These are phyloP conservation scores for Onygenales sp. DNA, from an alignment of 2,329 filamentous ascomycete species.

Conservation along the genomic window DNA sequence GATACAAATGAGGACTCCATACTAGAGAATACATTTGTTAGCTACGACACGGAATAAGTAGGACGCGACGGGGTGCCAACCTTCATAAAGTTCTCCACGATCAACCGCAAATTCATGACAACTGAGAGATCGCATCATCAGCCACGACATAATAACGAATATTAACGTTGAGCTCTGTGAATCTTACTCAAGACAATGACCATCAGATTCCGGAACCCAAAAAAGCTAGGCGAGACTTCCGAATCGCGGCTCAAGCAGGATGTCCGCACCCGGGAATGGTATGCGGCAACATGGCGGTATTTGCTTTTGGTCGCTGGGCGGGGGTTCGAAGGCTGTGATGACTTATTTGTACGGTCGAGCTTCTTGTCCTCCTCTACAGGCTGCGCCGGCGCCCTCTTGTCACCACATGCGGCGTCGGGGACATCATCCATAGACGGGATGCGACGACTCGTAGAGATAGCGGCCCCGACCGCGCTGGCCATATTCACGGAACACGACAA, in stretches of 20 bases:
- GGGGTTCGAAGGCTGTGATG: not conserved
- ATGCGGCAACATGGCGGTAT: slow-evolving; percentile 85
- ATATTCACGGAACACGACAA: no score
- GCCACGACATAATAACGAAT: not conserved
- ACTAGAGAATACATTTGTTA: slow-evolving; percentile 43
- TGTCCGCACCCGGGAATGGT: slow-evolving; percentile 61
- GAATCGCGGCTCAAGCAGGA: slow-evolving; percentile 85
- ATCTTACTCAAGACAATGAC: slow-evolving; percentile 75
- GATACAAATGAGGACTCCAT: slow-evolving; percentile 88
- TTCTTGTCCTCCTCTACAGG: not conserved
- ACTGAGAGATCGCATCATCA: slow-evolving; percentile 41
- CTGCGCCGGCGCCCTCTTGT: not conserved
- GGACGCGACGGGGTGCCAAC: slow-evolving; percentile 32
- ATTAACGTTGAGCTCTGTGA: not conserved
- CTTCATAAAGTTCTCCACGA: slow-evolving; percentile 96
- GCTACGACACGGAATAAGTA: not conserved
- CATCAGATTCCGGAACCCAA: slow-evolving; percentile 94
- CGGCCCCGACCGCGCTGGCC: no score
- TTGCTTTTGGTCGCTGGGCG: slow-evolving; percentile 43
- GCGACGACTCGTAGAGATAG: no score
- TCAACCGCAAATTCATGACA: slow-evolving; percentile 82
- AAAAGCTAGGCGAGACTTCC: slow-evolving; percentile 64
- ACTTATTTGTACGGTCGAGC: not conserved
- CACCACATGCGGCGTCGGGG: not conserved
- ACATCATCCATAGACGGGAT: not conserved